These are phyloP conservation scores for Irpex rosettiformis DNA, from an alignment of 1,284 basidiomycete species.

Conservation along the genomic window DNA sequence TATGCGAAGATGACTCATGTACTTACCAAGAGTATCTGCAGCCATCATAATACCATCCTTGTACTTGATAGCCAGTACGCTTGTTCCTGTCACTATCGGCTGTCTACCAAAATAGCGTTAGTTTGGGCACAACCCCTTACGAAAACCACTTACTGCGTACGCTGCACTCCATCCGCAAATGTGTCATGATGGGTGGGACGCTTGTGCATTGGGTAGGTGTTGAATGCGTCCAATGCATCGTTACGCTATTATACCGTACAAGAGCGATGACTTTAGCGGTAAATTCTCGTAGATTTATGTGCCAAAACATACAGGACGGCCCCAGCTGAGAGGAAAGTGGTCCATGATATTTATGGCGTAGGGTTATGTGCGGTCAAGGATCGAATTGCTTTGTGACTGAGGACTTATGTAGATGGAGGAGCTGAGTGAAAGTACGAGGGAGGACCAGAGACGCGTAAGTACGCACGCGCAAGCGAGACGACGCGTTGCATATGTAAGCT, in stretches of 20 bases:
- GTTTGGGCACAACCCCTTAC: neutral
- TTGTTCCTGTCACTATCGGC: slow-evolving; percentile 96
- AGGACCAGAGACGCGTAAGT: slow-evolving; percentile 4
- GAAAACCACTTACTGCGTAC: slow-evolving; percentile 59
- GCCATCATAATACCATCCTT: slow-evolving; percentile 99
- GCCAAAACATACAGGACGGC: slow-evolving; percentile 56
- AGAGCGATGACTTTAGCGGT: slow-evolving; percentile 2
- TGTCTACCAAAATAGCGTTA: slow-evolving; percentile 47
- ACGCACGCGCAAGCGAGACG: slow-evolving; percentile 6
- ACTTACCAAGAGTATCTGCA: slow-evolving; percentile 91
- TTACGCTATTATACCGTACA: slow-evolving; percentile 49
- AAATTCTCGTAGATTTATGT: neutral
- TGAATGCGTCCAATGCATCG: slow-evolving; percentile 69
- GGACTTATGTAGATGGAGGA: neutral
- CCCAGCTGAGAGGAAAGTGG: slow-evolving; percentile 80
- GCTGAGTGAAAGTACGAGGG: slow-evolving; percentile 1
- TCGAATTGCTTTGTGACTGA: neutral
- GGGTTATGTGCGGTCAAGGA: neutral
- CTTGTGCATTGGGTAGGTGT: slow-evolving; percentile 69
- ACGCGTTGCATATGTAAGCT: slow-evolving; percentile 7
- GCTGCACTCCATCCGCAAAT: slow-evolving; percentile 66
- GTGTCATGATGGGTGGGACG: slow-evolving; percentile 51
- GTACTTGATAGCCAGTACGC: slow-evolving; percentile 91
- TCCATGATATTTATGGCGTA: slow-evolving; percentile 48
- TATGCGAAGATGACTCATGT: slow-evolving; percentile 32